A percentile compares a stretch with the other conserved stretches of the same genome.
These are phyloP conservation scores for Graphilbum ipis-grandicollis DNA, from an alignment of 2,329 filamentous ascomycete genomes.

Conservation along the genomic window DNA sequence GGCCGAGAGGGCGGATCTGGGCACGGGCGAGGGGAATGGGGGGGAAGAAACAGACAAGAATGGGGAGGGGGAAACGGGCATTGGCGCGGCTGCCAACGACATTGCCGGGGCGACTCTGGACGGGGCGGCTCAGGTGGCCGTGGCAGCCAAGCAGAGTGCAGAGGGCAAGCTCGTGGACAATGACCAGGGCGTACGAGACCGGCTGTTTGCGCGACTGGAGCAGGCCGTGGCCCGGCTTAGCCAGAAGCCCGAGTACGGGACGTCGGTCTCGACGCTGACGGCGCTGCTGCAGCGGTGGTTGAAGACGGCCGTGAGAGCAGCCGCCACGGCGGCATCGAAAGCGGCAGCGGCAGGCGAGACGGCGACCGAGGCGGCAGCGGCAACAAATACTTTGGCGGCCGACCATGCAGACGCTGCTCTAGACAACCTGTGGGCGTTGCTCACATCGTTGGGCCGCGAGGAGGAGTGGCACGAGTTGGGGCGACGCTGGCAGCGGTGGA, in stretches of 20 bases:
- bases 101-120: constrained; percentile 15
- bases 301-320: constrained; percentile 55
- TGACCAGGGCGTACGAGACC: constrained; percentile 41
- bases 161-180: constrained; percentile 55
- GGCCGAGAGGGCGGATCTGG: constrained; percentile 21
- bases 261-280: constrained; percentile 67
- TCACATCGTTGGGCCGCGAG: constrained; percentile 62
- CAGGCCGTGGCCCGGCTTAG: constrained; percentile 57
- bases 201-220: constrained; percentile 56
- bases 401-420: constrained; percentile 64
- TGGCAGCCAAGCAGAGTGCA: constrained; percentile 51
- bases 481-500: constrained; percentile 27
- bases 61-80: neutral
- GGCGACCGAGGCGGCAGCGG: constrained; percentile 56
- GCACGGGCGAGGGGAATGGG: constrained; percentile 36
- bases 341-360: constrained; percentile 54
- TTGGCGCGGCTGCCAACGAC: neutral
- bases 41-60: no score
- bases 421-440: constrained; percentile 62
- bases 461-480: constrained; percentile 63
- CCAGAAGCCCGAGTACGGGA: constrained; percentile 63
- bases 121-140: constrained; percentile 32
- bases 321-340: constrained; percentile 46
- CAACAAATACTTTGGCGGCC: no score
- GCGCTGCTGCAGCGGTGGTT: constrained; percentile 65